A percentile compares a stretch with the other conserved stretches of the same genome.
Conservation (phyloP, 2,329 filamentous ascomycete species). For the Leptographium wingfieldii region DNA sequence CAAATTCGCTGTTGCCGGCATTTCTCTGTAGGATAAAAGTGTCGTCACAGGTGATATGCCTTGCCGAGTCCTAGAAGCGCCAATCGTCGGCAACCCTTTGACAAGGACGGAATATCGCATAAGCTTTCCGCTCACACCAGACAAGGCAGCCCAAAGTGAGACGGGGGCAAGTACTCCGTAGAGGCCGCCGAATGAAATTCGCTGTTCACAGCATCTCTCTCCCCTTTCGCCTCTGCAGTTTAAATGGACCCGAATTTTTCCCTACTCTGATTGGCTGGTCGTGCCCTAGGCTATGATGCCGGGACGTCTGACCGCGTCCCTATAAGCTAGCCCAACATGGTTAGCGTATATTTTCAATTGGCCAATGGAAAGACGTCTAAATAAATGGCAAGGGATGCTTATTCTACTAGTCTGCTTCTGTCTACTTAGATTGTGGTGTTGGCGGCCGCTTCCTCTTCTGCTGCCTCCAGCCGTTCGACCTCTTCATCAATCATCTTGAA, state of each 20-base stretch:
- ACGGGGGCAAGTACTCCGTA: neutral
- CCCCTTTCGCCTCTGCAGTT: neutral
- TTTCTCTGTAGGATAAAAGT: neutral
- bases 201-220: neutral
- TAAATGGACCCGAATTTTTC: neutral
- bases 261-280: neutral
- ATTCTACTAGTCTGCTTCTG: neutral
- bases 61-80: neutral
- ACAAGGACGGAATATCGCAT: neutral
- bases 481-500: constrained; percentile 22
- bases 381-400: too few species aligned
- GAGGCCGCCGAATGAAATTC: neutral
- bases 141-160: neutral
- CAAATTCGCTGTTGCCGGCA: neutral
- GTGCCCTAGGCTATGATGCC: neutral
- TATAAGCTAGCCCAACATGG: neutral
- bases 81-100: neutral
- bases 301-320: neutral
- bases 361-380: too few species aligned
- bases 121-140: neutral
- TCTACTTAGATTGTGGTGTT: neutral
- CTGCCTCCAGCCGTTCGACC: constrained; percentile 17
- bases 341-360: neutral
- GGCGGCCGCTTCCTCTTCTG: constrained; percentile 4
- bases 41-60: neutral